Conservation (phyloP, 768 basidiomycete genomes). For the Rhodocollybia butyracea region DNA sequence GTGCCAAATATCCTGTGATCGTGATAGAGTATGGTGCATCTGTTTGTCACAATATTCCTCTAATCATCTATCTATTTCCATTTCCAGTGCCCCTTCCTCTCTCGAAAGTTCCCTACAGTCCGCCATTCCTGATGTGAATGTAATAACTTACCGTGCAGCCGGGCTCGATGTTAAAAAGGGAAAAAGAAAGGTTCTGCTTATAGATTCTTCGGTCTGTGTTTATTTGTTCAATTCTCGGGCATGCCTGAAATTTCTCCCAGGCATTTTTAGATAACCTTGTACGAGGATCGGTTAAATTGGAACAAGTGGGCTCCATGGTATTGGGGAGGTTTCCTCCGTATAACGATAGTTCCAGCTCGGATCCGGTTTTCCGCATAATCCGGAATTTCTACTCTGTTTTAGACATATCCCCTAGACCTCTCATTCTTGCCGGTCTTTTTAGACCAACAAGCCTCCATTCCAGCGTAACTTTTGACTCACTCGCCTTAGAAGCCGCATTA, state of each 20-base stretch:
- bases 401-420: neutral
- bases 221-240: neutral
- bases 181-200: neutral
- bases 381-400: neutral
- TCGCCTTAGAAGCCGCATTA: constrained; percentile 36
- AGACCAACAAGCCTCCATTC: constrained; percentile 29
- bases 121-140: neutral
- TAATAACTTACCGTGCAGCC: neutral
- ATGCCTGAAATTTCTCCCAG: neutral
- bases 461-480: constrained; percentile 39
- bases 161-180: neutral
- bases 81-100: neutral
- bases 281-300: neutral
- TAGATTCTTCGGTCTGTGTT: neutral
- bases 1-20: constrained; percentile 2
- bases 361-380: neutral
- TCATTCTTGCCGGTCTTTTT: constrained; percentile 29
- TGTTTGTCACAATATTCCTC: neutral
- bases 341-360: neutral
- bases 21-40: neutral
- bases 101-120: neutral
- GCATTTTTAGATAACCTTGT: neutral
- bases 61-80: neutral
- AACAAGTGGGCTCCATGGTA: neutral
- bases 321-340: neutral